A percentile compares a stretch with the other conserved stretches of the same genome.
Conservation (phyloP, 2,329 filamentous ascomycete species). For the Coniochaeta sp. region DNA sequence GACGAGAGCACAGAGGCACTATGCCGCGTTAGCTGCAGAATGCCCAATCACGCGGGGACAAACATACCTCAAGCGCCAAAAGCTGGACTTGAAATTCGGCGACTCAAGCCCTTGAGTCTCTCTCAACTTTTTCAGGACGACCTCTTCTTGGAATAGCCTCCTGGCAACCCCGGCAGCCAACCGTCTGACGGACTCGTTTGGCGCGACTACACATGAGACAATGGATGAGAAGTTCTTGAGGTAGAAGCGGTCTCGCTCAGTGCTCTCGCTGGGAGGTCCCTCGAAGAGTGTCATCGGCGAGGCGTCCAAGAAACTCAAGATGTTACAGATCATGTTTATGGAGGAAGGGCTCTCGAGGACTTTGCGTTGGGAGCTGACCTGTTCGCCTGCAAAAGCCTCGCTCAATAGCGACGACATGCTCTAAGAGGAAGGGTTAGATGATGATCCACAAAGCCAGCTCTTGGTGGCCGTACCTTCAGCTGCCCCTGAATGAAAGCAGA, state of each 20-base stretch:
- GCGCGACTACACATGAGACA: conserved; percentile 45
- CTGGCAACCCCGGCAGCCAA: conserved; percentile 40
- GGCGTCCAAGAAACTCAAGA: conserved; percentile 50
- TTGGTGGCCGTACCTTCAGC: conserved; percentile 40
- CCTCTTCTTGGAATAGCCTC: conserved; percentile 35
- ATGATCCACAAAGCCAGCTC: background rate
- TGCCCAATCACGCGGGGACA: background rate
- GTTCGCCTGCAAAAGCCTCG: conserved; percentile 29
- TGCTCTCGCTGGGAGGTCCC: conserved; percentile 25
- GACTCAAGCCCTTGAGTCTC: conserved; percentile 28
- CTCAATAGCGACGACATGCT: conserved; percentile 29
- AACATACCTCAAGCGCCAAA: conserved; percentile 47
- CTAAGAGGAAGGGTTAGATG: conserved; percentile 13
- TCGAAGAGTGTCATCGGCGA: conserved; percentile 43
- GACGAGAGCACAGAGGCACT: conserved; percentile 37
- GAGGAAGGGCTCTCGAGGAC: conserved; percentile 29
- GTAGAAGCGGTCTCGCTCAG: conserved; percentile 29
- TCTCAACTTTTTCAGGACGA: conserved; percentile 26
- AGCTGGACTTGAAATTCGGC: conserved; percentile 30
- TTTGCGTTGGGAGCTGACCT: conserved; percentile 28
- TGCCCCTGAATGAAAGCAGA: conserved; percentile 50
- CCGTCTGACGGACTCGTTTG: conserved; percentile 39
- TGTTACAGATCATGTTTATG: conserved; percentile 39
- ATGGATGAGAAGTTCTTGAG: conserved; percentile 43
- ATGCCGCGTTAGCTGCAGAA: background rate